A percentile compares a stretch with the other conserved stretches of the same genome.
These are phyloP conservation scores for Pulveroboletus sp. DNA, from an alignment of 768 basidiomycete species.

Conservation along the genomic window DNA sequence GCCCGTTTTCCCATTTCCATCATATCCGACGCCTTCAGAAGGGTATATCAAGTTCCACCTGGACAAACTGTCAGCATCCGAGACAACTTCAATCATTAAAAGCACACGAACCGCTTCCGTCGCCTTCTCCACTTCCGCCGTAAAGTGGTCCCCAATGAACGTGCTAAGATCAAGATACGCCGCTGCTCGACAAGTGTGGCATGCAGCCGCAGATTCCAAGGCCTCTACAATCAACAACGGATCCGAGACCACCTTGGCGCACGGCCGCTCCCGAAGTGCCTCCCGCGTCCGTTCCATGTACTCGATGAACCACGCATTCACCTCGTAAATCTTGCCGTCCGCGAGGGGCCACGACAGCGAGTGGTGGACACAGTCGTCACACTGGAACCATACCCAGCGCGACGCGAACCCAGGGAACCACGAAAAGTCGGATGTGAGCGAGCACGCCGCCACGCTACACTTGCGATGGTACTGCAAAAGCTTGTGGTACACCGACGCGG, in stretches of 20 bases:
- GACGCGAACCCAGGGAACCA: constrained; percentile 36
- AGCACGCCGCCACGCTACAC: constrained; percentile 29
- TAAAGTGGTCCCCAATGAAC: constrained; percentile 31
- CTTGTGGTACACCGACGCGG: constrained; percentile 35
- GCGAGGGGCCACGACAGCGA: constrained; percentile 32
- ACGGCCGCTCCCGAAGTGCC: constrained; percentile 30
- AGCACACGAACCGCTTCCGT: constrained; percentile 26
- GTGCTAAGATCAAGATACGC: constrained; percentile 32
- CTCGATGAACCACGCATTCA: constrained; percentile 35
- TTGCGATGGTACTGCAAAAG: constrained; percentile 36
- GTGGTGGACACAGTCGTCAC: constrained; percentile 35
- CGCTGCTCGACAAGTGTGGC: constrained; percentile 29
- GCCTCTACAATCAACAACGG: constrained; percentile 32
- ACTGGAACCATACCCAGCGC: constrained; percentile 40
- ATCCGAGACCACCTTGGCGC: constrained; percentile 28
- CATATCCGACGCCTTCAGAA: constrained; percentile 15
- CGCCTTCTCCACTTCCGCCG: constrained; percentile 27
- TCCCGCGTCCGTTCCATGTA: constrained; percentile 33
- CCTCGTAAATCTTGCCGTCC: constrained; percentile 35
- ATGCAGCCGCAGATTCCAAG: constrained; percentile 24
- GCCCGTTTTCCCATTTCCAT: constrained; percentile 3
- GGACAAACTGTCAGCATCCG: constrained; percentile 1
- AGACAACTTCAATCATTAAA: constrained; percentile 2
- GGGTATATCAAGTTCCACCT: constrained; percentile 33
- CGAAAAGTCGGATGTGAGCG: constrained; percentile 34